Evolutionary conservation across 805 yeast genomes (phyloP), one percentile per base, ranked within the genome.

Genomic region (Metschnikowia picachoensis): DNA sequence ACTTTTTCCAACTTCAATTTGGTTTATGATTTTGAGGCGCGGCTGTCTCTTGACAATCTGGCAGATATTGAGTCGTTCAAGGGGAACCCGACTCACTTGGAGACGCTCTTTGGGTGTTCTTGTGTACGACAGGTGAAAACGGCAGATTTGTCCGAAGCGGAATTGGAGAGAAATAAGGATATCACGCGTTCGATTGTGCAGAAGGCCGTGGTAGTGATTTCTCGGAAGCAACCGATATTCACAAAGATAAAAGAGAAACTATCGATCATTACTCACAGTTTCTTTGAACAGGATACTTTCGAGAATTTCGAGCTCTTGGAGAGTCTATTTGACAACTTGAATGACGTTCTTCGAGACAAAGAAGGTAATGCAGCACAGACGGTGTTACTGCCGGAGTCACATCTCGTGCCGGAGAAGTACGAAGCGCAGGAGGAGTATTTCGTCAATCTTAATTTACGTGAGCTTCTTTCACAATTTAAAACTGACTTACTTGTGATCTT

Each of bases 1-100:
- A 90, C 96, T 0, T 89, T 91, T 60, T 84, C 96, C 20, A 88
- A 88, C 60, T 92, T 92, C 67, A 91, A 96, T 20, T 68, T 92
- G 37, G 76, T 85, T 6, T 87, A 81, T 60, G 89, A 89, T 61
- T 80, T 79, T 43, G 66, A 69, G 27, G 65, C 65, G 29, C 65
- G 71, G 16, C 57, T 56, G 25, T 71, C 80, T 11, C 77, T 82
- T 15, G 81, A 70, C 41, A 64, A 73, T 48, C 65, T 71, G 32
- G 60, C 60, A 8, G 72, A 66, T 47, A 58, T 65, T 30, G 61
- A 61, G 36, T 50, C 55, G 13, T 73, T 61, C 50, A 59, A 60
- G 39, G 64, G 67, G 5, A 79, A 60, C 62, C 77, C 60, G 52
- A 68, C 62, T 56, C 68, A 55, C 58, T 69, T 55, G 66, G 76